phyloP scores from a whole-genome alignment of 1,139 yeast genomes.

The Geotrichum reessii region DNA sequence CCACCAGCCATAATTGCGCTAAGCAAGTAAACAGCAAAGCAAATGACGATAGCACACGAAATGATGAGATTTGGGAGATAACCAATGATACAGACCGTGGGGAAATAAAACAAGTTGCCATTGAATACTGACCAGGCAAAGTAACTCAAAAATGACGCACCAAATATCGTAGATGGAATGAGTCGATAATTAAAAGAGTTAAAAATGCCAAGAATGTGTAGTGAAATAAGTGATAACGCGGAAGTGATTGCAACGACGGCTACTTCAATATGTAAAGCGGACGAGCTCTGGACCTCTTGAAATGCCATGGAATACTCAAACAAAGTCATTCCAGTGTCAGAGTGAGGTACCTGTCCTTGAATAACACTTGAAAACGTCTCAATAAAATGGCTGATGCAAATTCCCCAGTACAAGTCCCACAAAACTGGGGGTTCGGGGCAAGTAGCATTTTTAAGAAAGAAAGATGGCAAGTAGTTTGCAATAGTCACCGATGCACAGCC shows the following conservation, averaged over 20 bases:
- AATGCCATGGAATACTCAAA: constrained; percentile 71
- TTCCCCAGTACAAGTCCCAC: constrained; percentile 58
- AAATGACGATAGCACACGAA: constrained; percentile 45
- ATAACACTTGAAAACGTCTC: constrained; percentile 64
- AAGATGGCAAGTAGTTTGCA: constrained; percentile 22
- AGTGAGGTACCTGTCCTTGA: constrained; percentile 52
- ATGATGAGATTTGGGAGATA: constrained; percentile 58
- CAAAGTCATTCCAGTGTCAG: constrained; percentile 64
- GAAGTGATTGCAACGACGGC: constrained; percentile 50
- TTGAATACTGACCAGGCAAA: constrained; percentile 39
- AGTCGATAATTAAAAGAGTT: constrained; percentile 51
- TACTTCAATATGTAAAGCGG: constrained; percentile 50
- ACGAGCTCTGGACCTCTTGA: constrained; percentile 57
- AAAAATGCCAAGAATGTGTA: constrained; percentile 54
- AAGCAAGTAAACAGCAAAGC: constrained; percentile 47
- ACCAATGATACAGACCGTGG: constrained; percentile 51
- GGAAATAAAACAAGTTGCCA: constrained; percentile 46
- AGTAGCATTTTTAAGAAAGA: constrained; percentile 16
- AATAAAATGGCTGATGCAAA: constrained; percentile 60
- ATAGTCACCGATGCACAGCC: constrained; percentile 30
- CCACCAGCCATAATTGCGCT: constrained; percentile 58
- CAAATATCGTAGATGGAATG: constrained; percentile 56
- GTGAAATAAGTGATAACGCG: constrained; percentile 49
- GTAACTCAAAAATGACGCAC: constrained; percentile 46
- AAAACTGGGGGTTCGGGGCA: constrained; percentile 37